Conservation (phyloP, 208 protist genomes). For the Trypanosoma boissoni region DNA sequence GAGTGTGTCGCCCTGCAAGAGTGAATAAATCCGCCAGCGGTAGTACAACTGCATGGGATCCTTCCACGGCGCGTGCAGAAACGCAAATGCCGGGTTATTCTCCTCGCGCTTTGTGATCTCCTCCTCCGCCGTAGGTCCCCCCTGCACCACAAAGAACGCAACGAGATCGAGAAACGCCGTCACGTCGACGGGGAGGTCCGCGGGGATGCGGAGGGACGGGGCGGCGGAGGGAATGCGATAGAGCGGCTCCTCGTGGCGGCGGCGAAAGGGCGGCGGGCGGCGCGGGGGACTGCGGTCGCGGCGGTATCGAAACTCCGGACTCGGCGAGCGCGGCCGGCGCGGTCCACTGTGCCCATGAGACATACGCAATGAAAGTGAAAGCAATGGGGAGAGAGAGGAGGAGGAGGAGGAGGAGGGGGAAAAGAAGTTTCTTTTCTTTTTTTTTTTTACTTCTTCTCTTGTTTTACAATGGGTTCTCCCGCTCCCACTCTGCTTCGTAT, state of each 20-base stretch:
- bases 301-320: constrained; percentile 1
- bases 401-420: too few species aligned
- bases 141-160: constrained; percentile 53
- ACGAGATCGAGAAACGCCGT: constrained; percentile 68
- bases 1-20: constrained; percentile 74
- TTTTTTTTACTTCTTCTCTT: not conserved
- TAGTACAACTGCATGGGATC: constrained; percentile 76
- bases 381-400: too few species aligned
- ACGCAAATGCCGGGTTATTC: constrained; percentile 62
- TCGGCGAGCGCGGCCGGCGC: constrained; percentile 16
- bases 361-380: too few species aligned
- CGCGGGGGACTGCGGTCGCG: constrained; percentile 5
- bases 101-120: constrained; percentile 67
- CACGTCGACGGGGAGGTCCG: constrained; percentile 50
- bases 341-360: not conserved
- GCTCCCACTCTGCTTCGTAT: too few species aligned
- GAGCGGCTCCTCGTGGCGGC: constrained; percentile 11
- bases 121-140: constrained; percentile 75
- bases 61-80: constrained; percentile 45
- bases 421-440: not conserved
- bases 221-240: constrained; percentile 23
- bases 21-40: constrained; percentile 82
- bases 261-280: constrained; percentile 4
- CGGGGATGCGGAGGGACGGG: constrained; percentile 17
- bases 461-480: too few species aligned